Evolutionary conservation across 805 yeast genomes (phyloP), one percentile per base, ranked within the genome.

Genomic region (Cyberlindnera americana): DNA sequence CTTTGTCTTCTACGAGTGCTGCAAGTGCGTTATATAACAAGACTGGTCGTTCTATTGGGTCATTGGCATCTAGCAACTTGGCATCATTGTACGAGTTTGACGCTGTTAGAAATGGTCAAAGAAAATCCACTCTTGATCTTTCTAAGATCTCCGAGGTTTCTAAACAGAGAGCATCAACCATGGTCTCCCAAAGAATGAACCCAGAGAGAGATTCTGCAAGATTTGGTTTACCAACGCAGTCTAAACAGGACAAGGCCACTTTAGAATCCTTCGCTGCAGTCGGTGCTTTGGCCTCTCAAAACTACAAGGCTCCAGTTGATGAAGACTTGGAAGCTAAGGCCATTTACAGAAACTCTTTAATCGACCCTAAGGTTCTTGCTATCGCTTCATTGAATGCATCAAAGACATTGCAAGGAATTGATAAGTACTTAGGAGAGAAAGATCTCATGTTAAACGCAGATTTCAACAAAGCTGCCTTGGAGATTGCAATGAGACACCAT

Each of bases 401-500:
- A 10, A 52, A 50, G 22, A 58, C 64, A 12, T 50, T 73, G 40
- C 57, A 61, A 23, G 59, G 58, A 24, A 63, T 73, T 39, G 73
- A 72, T 48, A 62, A 64, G 44, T 45, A 58, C 57, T 50, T 70
- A 57, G 59, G 67, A 48, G 60, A 68, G 51, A 49, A 72, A 58
- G 60, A 62, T 43, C 44, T 67, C 15, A 57, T 57, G 43, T 54
- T 60, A 14, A 75, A 76, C 50, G 76, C 76, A 14, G 78, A 73
- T 33, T 72, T 67, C 56, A 87, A 87, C 65, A 77, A 78, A 47
- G 74, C 75, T 48, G 97, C 96, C 2, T 71, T 83, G 38, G 79
- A 81, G 22, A 65, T 84, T 46, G 96, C 96, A 3, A 84, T 83
- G 57, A 73, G 75, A 46, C 78, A 78, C 53, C 68, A 74, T 33